These are phyloP conservation scores for Ambrosia hybrid DNA, from an alignment of 140 eudicot genomes.

Conservation along the genomic window DNA sequence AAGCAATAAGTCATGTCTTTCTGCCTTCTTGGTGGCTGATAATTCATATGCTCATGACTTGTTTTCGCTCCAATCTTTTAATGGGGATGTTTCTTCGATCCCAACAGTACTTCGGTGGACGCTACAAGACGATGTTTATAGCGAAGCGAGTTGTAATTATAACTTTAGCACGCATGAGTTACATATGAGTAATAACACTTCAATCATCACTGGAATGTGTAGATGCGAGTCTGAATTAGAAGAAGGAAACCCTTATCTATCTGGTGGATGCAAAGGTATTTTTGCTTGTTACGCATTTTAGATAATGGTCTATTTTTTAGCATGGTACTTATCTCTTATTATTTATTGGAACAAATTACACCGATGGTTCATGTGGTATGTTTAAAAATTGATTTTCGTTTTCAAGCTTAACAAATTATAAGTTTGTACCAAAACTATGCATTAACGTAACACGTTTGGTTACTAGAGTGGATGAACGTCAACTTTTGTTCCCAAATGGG, in stretches of 20 bases:
- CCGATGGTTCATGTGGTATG: no score
- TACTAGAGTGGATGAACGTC: no score
- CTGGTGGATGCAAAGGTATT: no score
- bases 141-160: neutral
- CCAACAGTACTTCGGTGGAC: neutral
- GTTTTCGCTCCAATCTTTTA: neutral
- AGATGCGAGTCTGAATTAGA: neutral
- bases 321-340: no score
- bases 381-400: no score
- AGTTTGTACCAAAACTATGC: no score
- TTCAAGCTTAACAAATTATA: no score
- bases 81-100: neutral
- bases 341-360: no score
- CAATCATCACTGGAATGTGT: neutral
- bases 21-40: constrained; percentile 18
- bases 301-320: neutral
- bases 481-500: no score
- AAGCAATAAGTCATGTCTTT: constrained; percentile 7
- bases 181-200: neutral
- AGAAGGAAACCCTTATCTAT: constrained; percentile 4
- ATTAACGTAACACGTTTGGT: no score
- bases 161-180: neutral
- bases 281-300: no score
- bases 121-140: neutral
- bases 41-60: neutral